Evolutionary conservation across 2,329 filamentous ascomycete species (phyloP).

Genomic region (Zalaria obscura): DNA sequence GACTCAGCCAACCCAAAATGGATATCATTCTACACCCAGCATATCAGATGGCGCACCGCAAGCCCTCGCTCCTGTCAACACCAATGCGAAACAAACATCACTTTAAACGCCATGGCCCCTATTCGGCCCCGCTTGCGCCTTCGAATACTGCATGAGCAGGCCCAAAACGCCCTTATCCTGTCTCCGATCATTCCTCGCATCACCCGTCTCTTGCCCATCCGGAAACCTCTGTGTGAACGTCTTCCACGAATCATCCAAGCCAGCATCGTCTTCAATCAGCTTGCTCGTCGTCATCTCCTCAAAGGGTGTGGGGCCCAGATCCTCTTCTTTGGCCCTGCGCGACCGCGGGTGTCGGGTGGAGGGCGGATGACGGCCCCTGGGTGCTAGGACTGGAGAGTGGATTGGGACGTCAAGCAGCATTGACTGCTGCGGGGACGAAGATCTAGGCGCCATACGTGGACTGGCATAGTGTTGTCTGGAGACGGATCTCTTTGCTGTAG

Average conservation of each 20-base stretch:
- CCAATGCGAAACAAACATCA: too few relatives aligned
- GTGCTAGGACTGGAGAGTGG: neutral
- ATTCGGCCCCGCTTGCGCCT: constrained; percentile 5
- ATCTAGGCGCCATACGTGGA: neutral
- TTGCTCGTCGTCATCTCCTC: constrained; percentile 7
- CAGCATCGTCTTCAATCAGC: constrained; percentile 7
- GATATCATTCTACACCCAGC: too few relatives aligned
- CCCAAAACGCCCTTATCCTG: constrained; percentile 7
- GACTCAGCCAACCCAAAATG: too few relatives aligned
- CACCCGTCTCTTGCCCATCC: constrained; percentile 1
- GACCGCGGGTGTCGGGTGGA: neutral
- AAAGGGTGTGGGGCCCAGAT: neutral
- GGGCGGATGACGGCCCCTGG: neutral
- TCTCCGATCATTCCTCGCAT: neutral
- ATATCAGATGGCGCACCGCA: too few relatives aligned
- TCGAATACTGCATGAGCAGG: constrained; percentile 7
- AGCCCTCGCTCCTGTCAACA: too few relatives aligned
- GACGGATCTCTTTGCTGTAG: neutral
- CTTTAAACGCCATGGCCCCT: too few relatives aligned
- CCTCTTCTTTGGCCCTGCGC: constrained; percentile 3
- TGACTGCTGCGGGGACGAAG: constrained; percentile 3
- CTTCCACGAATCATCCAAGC: constrained; percentile 7
- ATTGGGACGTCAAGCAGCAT: constrained; percentile 5
- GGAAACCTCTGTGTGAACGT: neutral
- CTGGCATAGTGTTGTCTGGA: neutral